These are phyloP conservation scores for Fusarium pseudograminearum DNA, from an alignment of 2,329 filamentous ascomycete genomes.

Conservation along the genomic window DNA sequence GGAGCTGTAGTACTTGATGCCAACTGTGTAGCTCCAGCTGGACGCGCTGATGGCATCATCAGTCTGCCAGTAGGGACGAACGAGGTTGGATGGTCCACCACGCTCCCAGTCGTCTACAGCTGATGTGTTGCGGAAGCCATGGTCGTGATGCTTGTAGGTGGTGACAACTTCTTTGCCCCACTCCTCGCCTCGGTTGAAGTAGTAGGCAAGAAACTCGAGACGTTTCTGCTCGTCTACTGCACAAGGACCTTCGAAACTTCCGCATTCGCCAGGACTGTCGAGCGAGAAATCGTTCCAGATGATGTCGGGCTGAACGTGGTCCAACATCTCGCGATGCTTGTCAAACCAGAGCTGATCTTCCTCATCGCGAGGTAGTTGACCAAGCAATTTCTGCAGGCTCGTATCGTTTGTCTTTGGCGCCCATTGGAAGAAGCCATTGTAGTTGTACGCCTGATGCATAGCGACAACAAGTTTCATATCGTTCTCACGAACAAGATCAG, in stretches of 20 bases:
- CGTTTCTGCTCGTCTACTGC: conserved; percentile 11
- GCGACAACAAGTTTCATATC: conserved; percentile 26
- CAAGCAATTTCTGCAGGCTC: conserved; percentile 3
- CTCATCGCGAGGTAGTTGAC: background rate
- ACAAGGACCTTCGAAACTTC: conserved; percentile 6
- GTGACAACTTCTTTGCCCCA: conserved; percentile 18
- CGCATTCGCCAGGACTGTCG: conserved; percentile 8
- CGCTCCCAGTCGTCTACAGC: conserved; percentile 20
- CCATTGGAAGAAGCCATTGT: conserved; percentile 22
- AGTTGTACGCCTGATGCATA: conserved; percentile 31
- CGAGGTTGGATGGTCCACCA: conserved; percentile 12
- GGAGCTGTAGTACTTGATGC: conserved; percentile 24
- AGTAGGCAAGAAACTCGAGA: conserved; percentile 12
- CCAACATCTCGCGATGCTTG: conserved; percentile 22
- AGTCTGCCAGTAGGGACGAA: conserved; percentile 16
- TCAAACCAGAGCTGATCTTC: conserved; percentile 15
- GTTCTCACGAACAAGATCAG: conserved; percentile 6
- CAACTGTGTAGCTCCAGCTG: conserved; percentile 19
- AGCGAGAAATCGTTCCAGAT: conserved; percentile 28
- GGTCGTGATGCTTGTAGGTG: conserved; percentile 22
- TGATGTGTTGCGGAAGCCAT: conserved; percentile 21
- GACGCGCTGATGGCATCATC: conserved; percentile 23
- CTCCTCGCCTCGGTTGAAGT: conserved; percentile 18
- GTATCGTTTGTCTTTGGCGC: conserved; percentile 19
- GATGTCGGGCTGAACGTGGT: conserved; percentile 20